Evolutionary conservation across 441 rosid genomes (phyloP).

Genomic region (Croton setiger): DNA sequence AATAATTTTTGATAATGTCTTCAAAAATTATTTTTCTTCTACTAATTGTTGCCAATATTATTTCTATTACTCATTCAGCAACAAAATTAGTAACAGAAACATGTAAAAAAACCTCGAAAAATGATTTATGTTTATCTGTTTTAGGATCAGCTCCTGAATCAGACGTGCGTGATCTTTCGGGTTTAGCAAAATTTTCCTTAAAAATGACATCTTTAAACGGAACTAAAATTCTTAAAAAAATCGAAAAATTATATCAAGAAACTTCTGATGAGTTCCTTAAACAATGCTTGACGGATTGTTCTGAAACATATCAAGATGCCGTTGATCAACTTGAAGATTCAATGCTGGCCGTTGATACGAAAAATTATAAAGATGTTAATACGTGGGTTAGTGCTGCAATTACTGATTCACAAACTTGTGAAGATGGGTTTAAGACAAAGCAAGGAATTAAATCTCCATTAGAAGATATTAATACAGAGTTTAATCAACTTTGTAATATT

Average conservation of each 20-base stretch:
- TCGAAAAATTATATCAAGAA: neutral
- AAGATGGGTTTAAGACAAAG: conserved; percentile 10
- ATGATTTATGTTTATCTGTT: conserved; percentile 12
- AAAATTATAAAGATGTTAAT: conserved; percentile 10
- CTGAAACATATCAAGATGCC: conserved; percentile 27
- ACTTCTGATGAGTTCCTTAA: conserved; percentile 12
- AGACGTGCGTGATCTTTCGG: conserved; percentile 1
- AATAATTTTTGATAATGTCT: neutral
- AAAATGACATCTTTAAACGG: conserved; percentile 2
- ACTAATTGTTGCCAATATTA: neutral
- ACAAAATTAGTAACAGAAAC: conserved; percentile 15
- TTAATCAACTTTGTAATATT: conserved; percentile 16
- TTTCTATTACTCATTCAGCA: neutral
- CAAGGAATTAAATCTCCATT: neutral
- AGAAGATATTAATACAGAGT: conserved; percentile 10
- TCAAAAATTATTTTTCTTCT: neutral
- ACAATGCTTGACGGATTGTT: conserved; percentile 30
- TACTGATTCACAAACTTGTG: conserved; percentile 22
- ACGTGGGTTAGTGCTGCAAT: conserved; percentile 22
- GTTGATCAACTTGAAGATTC: conserved; percentile 26
- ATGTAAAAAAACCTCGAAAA: conserved; percentile 16
- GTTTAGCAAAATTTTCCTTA: conserved; percentile 14
- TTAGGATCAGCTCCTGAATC: conserved; percentile 3
- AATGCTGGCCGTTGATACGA: conserved; percentile 12
- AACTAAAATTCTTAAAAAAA: neutral